Evolutionary conservation across 2,329 filamentous ascomycete genomes (phyloP).

Genomic region (Fusarium globosum): DNA sequence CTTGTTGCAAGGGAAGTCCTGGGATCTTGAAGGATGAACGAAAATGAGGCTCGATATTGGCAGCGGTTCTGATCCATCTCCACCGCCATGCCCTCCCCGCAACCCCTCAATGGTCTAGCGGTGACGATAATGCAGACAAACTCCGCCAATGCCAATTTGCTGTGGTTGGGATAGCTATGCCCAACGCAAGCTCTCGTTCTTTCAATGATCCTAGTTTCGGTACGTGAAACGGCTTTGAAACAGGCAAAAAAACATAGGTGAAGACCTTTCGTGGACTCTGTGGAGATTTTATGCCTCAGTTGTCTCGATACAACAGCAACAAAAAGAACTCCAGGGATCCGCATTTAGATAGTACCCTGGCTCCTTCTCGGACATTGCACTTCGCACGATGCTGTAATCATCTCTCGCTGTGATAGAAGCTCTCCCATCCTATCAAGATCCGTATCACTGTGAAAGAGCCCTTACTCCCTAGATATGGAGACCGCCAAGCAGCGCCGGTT

Average conservation of each 20-base stretch:
- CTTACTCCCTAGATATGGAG: constrained; percentile 25
- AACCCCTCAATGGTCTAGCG: constrained; percentile 9
- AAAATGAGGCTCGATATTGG: constrained; percentile 31
- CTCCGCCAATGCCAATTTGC: neutral
- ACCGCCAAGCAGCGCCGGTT: constrained; percentile 29
- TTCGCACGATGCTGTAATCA: constrained; percentile 19
- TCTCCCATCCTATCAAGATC: constrained; percentile 28
- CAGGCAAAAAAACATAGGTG: constrained; percentile 2
- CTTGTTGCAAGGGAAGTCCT: constrained; percentile 37
- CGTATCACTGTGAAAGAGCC: neutral
- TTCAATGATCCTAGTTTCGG: neutral
- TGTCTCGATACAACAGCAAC: constrained; percentile 22
- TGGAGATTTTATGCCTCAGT: constrained; percentile 11
- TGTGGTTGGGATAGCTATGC: constrained; percentile 1
- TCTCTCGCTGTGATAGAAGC: constrained; percentile 19
- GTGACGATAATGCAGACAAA: constrained; percentile 2
- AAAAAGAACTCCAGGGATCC: constrained; percentile 10
- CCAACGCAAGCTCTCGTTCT: neutral
- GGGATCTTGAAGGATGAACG: constrained; percentile 24
- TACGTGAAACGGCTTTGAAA: constrained; percentile 19
- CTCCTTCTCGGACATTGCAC: constrained; percentile 6
- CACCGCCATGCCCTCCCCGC: constrained; percentile 15
- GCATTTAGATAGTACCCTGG: constrained; percentile 17
- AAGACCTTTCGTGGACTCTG: constrained; percentile 12
- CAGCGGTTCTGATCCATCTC: constrained; percentile 3